Evolutionary conservation across 1,139 yeast species (phyloP).

Genomic region (Kurtzmaniella quercitrusa): DNA sequence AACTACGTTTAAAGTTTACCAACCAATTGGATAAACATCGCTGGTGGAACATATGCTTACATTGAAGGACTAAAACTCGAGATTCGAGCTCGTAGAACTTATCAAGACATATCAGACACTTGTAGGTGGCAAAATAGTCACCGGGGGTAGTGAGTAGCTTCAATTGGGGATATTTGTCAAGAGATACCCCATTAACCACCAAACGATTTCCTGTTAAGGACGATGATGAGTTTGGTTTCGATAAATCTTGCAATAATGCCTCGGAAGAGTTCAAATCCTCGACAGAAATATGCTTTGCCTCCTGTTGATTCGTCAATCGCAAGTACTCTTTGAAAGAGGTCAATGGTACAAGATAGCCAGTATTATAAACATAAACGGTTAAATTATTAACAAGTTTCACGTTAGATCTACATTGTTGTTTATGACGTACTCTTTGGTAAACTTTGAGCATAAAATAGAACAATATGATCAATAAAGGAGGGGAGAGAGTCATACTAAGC

Average conservation of each 20-base stretch:
- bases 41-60: slow-evolving; percentile 45
- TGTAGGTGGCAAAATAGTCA: slow-evolving; percentile 38
- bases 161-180: slow-evolving; percentile 18
- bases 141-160: slow-evolving; percentile 27
- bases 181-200: slow-evolving; percentile 30
- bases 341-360: slow-evolving; percentile 30
- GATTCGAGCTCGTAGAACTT: slow-evolving; percentile 34
- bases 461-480: slow-evolving; percentile 37
- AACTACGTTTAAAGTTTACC: slow-evolving; percentile 39
- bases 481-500: slow-evolving; percentile 40
- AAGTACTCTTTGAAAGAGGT: slow-evolving; percentile 26
- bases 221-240: slow-evolving; percentile 18
- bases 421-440: slow-evolving; percentile 25
- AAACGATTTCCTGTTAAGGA: slow-evolving; percentile 17
- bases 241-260: slow-evolving; percentile 2
- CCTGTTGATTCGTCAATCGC: slow-evolving; percentile 20
- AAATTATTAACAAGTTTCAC: slow-evolving; percentile 32
- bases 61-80: slow-evolving; percentile 36
- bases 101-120: slow-evolving; percentile 46
- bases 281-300: slow-evolving; percentile 6
- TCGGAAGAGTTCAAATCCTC: slow-evolving; percentile 1
- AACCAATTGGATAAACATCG: slow-evolving; percentile 44
- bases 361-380: slow-evolving; percentile 38
- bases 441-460: slow-evolving; percentile 31
- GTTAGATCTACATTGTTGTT: slow-evolving; percentile 27